These are phyloP conservation scores for Calycina marina DNA, from an alignment of 2,329 filamentous ascomycete genomes.

Conservation along the genomic window DNA sequence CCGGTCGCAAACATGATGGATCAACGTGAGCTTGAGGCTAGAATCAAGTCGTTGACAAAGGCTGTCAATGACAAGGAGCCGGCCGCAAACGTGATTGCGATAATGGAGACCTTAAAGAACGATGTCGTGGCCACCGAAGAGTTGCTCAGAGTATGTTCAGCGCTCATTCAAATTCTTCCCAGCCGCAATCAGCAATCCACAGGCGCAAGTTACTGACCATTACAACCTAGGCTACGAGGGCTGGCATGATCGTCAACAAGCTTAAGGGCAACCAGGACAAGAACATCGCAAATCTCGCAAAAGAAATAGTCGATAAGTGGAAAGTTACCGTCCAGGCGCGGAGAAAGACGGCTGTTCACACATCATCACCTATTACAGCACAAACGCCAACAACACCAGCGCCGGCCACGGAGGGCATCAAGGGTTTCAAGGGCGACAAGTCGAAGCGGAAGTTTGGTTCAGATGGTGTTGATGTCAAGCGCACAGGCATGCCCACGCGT, in stretches of 20 bases:
- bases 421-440: constrained; percentile 45
- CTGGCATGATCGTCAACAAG: constrained; percentile 80
- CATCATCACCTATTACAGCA: constrained; percentile 18
- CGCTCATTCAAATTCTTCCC: constrained; percentile 12
- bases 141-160: constrained; percentile 54
- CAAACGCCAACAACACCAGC: constrained; percentile 24
- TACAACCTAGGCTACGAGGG: constrained; percentile 54
- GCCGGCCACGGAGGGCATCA: too few relatives aligned
- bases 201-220: neutral
- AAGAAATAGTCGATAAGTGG: constrained; percentile 80
- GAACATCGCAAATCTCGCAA: constrained; percentile 62
- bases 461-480: constrained; percentile 66
- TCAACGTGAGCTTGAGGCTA: constrained; percentile 18
- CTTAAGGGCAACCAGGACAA: constrained; percentile 64
- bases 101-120: constrained; percentile 67
- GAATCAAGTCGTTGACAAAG: constrained; percentile 52
- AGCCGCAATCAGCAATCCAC: neutral
- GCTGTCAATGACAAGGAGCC: constrained; percentile 64
- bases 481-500: constrained; percentile 59
- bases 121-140: constrained; percentile 78
- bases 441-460: constrained; percentile 70
- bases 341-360: constrained; percentile 24
- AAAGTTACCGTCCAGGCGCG: constrained; percentile 60
- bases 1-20: too few relatives aligned
- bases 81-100: constrained; percentile 50